phyloP scores from a whole-genome alignment of 2,329 filamentous ascomycete species.

The Rhinocladiella similis region DNA sequence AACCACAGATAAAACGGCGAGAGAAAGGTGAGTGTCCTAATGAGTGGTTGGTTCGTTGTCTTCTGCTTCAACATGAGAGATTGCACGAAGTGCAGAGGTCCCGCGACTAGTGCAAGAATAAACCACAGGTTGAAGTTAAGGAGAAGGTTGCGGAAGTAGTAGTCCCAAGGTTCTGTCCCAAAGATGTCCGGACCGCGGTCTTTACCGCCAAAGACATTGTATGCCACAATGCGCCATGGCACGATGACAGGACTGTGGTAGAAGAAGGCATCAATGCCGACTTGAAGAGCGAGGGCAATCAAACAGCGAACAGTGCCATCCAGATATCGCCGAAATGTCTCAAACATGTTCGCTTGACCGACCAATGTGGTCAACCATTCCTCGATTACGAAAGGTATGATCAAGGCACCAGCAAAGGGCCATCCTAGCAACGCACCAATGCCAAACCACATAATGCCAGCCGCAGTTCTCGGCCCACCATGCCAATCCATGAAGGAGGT shows the following conservation, averaged over 20 bases:
- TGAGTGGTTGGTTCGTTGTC: constrained; percentile 63
- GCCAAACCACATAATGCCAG: constrained; percentile 89
- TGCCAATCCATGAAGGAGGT: constrained; percentile 89
- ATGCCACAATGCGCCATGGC: constrained; percentile 89
- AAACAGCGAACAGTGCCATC: constrained; percentile 68
- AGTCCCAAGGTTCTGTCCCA: constrained; percentile 94
- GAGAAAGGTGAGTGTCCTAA: constrained; percentile 76
- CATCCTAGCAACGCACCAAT: constrained; percentile 83
- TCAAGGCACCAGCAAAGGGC: constrained; percentile 87
- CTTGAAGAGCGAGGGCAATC: constrained; percentile 66
- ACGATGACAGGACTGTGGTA: constrained; percentile 78
- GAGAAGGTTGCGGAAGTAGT: constrained; percentile 86
- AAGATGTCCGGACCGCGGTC: constrained; percentile 86
- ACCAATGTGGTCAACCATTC: constrained; percentile 60
- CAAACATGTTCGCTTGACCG: constrained; percentile 58
- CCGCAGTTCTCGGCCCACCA: constrained; percentile 73
- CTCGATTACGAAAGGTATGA: constrained; percentile 77
- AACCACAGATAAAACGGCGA: constrained; percentile 94
- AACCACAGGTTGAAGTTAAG: constrained; percentile 98
- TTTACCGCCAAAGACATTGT: constrained; percentile 84
- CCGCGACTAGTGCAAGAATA: constrained; percentile 69
- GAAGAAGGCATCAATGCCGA: constrained; percentile 76
- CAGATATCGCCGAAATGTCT: constrained; percentile 61
- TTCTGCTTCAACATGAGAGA: constrained; percentile 63
- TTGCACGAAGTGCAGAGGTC: constrained; percentile 75